Conservation (phyloP, 2,329 filamentous ascomycete species). For the Aspergillus sp. region DNA sequence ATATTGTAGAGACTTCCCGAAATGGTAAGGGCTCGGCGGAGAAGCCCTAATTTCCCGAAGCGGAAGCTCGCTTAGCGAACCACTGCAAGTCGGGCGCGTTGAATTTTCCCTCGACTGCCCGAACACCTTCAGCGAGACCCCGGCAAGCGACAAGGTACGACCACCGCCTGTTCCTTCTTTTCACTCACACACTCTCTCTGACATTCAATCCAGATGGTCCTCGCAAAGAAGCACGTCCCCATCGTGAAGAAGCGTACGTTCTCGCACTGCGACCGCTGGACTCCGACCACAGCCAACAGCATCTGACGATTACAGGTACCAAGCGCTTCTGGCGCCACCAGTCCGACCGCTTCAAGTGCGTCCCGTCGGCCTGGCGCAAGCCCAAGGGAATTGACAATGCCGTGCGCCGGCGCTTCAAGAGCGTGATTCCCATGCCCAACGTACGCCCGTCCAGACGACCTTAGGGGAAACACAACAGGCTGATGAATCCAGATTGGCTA, state of each 20-base stretch:
- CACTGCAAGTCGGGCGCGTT: constrained; percentile 28
- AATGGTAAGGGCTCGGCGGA: constrained; percentile 12
- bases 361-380: constrained; percentile 91
- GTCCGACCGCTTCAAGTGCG: constrained; percentile 91
- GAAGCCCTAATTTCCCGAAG: constrained; percentile 18
- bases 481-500: constrained; percentile 69
- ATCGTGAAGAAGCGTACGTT: constrained; percentile 99
- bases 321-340: constrained; percentile 96
- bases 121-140: constrained; percentile 32
- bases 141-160: constrained; percentile 38
- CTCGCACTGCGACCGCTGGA: constrained; percentile 3
- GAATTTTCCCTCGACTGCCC: constrained; percentile 33
- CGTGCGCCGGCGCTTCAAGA: constrained; percentile 94
- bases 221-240: constrained; percentile 97
- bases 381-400: constrained; percentile 99
- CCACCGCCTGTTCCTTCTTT: too few relatives aligned
- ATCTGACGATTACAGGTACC: constrained; percentile 55
- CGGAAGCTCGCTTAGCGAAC: constrained; percentile 21
- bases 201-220: constrained; percentile 61
- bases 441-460: constrained; percentile 51
- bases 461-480: constrained; percentile 2
- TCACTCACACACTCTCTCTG: too few relatives aligned
- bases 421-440: constrained; percentile 93
- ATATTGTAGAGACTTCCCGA: too few relatives aligned
- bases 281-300: constrained; percentile 29